Conservation (phyloP, 306 rosid genomes). For the Betula pendula region DNA sequence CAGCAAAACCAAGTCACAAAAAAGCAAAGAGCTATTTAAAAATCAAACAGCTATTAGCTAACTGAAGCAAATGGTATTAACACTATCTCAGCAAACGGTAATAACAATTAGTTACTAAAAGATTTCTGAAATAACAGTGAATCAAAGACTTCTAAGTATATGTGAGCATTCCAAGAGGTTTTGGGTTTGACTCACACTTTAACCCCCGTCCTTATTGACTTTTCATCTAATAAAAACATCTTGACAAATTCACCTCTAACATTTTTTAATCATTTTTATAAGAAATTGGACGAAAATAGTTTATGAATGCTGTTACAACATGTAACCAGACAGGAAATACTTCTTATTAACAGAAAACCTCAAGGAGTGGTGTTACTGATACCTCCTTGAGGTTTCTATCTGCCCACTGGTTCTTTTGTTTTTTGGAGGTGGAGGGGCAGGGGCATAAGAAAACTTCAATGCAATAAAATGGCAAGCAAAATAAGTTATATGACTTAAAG, state of each 20-base stretch:
- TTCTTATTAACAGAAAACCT: background rate
- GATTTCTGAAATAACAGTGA: slow-evolving; percentile 5
- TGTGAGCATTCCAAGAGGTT: background rate
- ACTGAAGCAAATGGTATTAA: slow-evolving; percentile 15
- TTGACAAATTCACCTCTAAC: background rate
- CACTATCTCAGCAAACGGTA: background rate
- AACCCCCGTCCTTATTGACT: background rate
- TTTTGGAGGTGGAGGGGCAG: background rate
- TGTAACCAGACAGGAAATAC: background rate
- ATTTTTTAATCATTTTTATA: background rate
- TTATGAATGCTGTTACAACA: background rate
- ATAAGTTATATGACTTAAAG: background rate
- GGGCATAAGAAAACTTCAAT: background rate
- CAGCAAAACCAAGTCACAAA: slow-evolving; percentile 22
- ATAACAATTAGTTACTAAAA: background rate
- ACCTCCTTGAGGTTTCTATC: slow-evolving; percentile 3
- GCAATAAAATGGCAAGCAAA: background rate
- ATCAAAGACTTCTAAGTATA: background rate
- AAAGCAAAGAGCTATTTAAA: background rate
- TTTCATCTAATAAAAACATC: background rate
- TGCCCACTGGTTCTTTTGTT: background rate
- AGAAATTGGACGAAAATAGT: background rate
- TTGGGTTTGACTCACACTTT: background rate
- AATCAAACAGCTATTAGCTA: slow-evolving; percentile 12
- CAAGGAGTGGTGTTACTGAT: background rate